Evolutionary conservation across 257 asterid genomes (phyloP), one percentile per base, ranked within the genome.

Genomic region (Forsythia viridissima): DNA sequence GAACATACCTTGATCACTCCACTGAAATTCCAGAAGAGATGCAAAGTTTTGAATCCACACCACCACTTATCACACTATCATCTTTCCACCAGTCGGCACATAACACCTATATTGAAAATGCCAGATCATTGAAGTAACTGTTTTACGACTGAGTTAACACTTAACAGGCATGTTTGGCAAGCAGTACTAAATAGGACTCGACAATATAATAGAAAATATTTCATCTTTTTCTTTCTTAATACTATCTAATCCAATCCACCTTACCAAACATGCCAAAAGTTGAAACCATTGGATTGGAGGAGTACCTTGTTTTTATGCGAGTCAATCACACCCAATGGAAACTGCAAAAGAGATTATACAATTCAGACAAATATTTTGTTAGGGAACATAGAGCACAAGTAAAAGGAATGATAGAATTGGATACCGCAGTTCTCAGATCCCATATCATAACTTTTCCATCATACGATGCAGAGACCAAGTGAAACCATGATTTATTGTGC

Each of bases 391-490:
- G 73, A 63, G 55, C 12, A 74, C 13, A 66, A 39, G 43, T 41
- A 44, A 67, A 78, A 69, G 74, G 71, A 65, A 73, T 44, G n/a
- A 76, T 36, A 70, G 55, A 76, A 75, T 73, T 55, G 76, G 72
- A 57, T 86, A 96, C 98, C 95, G 96, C 94, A 79, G 97, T 91
- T 87, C 99, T 92, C 75, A 96, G 85, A 85, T 96, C 98, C 98
- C 98, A 96, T 61, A 96, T 74, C 97, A 92, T 93, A 79, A 93
- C 93, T 89, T 96, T 96, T 84, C 99, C 99, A 84, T 96, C 99
- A 84, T 90, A 96, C 8, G 99, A 96, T 55, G 97, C 87, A 66
- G 99, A 85, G 61, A 86, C 96, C 82, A 96, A 86, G 88, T 93
- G 99, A 86, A 89, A 87, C 94, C 95, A 93, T 77, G 99, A 96